Conservation (phyloP, 2,329 filamentous ascomycete species). For the Exophiala phaeomuriformis region DNA sequence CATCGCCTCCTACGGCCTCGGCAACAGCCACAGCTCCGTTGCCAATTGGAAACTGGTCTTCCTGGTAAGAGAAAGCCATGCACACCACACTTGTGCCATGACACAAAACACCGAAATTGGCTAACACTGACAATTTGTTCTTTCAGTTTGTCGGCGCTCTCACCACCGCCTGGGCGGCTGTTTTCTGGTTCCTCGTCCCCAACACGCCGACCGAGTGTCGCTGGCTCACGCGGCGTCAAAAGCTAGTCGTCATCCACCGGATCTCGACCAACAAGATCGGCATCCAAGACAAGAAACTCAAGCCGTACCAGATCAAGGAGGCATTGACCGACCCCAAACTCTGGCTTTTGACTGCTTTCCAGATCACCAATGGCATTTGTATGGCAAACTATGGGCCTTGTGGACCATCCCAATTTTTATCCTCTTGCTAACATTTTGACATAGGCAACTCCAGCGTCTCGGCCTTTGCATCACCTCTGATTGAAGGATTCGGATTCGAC, state of each 20-base stretch:
- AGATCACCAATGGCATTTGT: conserved; percentile 38
- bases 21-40: conserved; percentile 28
- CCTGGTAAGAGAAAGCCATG: conserved; percentile 18
- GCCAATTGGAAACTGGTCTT: conserved; percentile 36
- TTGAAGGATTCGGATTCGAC: conserved; percentile 38
- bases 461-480: conserved; percentile 44
- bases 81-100: too few relatives aligned
- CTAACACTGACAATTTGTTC: too few relatives aligned
- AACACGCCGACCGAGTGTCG: conserved; percentile 34
- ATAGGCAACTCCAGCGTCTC: conserved; percentile 44
- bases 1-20: conserved; percentile 31
- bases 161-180: conserved; percentile 38
- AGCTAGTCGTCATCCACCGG: conserved; percentile 35
- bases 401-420: too few relatives aligned
- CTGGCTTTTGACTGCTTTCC: conserved; percentile 36
- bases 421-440: conserved; percentile 23
- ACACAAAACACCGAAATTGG: too few relatives aligned
- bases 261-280: conserved; percentile 38
- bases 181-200: conserved; percentile 33
- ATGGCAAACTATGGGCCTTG: conserved; percentile 12
- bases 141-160: conserved; percentile 32
- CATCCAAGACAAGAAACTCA: conserved; percentile 34
- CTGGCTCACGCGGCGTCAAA: conserved; percentile 34
- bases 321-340: conserved; percentile 35
- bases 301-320: conserved; percentile 34